These are phyloP conservation scores for Eucalyptus curtisii DNA, from an alignment of 345 rosid genomes.

Conservation along the genomic window DNA sequence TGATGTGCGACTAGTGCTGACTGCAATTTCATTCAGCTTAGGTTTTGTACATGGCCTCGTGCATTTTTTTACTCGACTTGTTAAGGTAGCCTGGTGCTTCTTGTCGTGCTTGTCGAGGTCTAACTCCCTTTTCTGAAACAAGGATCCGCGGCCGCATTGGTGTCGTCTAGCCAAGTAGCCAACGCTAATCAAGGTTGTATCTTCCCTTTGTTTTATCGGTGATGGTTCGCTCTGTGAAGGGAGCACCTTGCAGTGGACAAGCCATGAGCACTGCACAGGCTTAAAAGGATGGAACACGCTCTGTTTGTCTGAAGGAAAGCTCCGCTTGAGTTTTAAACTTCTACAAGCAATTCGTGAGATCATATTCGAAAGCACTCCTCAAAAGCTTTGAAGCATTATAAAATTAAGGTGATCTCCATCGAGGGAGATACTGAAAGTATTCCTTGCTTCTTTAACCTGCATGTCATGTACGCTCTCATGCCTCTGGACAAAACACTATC, in stretches of 20 bases:
- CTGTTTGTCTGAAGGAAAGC: not conserved
- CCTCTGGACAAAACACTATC: not conserved
- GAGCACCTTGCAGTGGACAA: not conserved
- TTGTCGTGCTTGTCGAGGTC: not conserved
- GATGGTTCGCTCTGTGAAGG: not conserved
- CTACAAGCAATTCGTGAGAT: no score
- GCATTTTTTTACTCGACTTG: not conserved
- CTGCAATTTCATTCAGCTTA: not conserved
- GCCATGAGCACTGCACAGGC: not conserved
- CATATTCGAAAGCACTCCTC: not conserved
- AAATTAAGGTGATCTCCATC: not conserved
- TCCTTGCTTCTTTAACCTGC: not conserved
- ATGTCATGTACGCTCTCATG: not conserved
- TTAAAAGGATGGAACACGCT: not conserved
- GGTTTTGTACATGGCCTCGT: not conserved
- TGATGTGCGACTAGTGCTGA: not conserved
- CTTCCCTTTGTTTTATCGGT: not conserved
- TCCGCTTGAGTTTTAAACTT: not conserved
- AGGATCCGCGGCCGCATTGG: not conserved
- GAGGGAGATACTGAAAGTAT: not conserved
- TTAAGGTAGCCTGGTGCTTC: not conserved
- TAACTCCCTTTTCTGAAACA: not conserved
- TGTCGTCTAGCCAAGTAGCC: not conserved
- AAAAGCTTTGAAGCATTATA: not conserved
- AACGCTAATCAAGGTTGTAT: not conserved